A percentile compares a stretch with the other conserved stretches of the same genome.
Evolutionary conservation across 495 filamentous ascomycete species (phyloP).

Genomic region (Penicillium cinerascens): DNA sequence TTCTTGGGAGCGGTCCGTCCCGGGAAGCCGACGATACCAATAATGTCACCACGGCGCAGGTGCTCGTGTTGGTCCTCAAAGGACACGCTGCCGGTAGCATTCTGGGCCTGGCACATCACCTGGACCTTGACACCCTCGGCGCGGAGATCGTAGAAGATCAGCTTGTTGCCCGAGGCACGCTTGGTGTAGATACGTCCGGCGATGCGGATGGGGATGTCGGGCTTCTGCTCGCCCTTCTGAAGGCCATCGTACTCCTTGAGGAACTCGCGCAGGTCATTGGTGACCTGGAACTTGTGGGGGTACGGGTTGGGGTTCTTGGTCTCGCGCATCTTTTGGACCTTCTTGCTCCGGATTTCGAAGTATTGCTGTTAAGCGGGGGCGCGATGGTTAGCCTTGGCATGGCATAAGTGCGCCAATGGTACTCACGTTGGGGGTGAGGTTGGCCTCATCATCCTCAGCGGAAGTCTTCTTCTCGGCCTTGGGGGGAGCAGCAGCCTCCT

Average conservation of each 20-base stretch:
- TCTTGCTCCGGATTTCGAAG: conserved; percentile 88
- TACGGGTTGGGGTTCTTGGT: conserved; percentile 83
- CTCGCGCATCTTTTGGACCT: conserved; percentile 79
- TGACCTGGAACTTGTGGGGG: conserved; percentile 94
- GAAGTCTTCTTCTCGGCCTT: conserved; percentile 65
- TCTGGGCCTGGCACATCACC: conserved; percentile 84
- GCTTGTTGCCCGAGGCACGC: conserved; percentile 75
- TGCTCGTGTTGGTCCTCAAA: conserved; percentile 88
- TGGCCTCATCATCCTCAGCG: conserved; percentile 65
- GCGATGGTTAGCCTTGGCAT: conserved; percentile 13
- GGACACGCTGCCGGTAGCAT: conserved; percentile 55
- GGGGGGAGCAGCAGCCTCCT: conserved; percentile 70
- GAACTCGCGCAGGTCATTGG: conserved; percentile 73
- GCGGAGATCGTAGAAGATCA: conserved; percentile 90
- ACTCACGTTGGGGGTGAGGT: conserved; percentile 86
- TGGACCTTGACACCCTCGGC: conserved; percentile 82
- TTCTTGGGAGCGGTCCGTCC: conserved; percentile 89
- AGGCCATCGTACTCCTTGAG: conserved; percentile 68
- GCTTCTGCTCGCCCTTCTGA: conserved; percentile 77
- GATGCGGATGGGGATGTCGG: conserved; percentile 67
- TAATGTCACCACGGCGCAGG: conserved; percentile 85
- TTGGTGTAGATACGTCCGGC: conserved; percentile 87
- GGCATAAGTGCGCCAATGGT: neutral
- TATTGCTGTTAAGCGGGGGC: conserved; percentile 65
- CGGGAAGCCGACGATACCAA: conserved; percentile 84